Base-by-base conservation (phyloP, 495 filamentous ascomycete species). In the Penicillium desertorum region DNA sequence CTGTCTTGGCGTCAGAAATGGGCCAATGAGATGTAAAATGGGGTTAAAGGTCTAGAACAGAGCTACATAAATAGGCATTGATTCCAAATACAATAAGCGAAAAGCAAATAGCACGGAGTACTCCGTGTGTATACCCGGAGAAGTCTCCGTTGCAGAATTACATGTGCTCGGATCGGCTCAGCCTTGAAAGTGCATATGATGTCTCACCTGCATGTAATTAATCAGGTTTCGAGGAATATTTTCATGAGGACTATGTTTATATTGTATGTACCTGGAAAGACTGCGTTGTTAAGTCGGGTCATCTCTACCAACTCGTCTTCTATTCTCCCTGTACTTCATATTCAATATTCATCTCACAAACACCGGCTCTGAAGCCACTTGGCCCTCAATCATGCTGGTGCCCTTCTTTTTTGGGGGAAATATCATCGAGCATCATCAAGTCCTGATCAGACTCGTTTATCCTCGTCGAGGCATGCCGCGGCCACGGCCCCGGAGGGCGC, bases 401-500 rank as follows among this genome's bases (percentile, higher is more conserved):
- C 23, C 39, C 20, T 61, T 56, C 49, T 61, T 67, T 63, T 56
- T 52, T 16, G 20, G 54, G 46, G 34, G 42, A 42, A 57, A 36
- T 50, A 50, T 51, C 57, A 54, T 54, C 39, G 60, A 50, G 45
- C 70, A 56, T 60, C 48, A 62, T 61, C 63, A 46, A 59, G 20
- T 63, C 46, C 30, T 66, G 64, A 57, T 54, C 62, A 58, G 60
- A 68, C 58, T 61, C 62, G 34, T 73, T 64, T 70, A 72, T 66
- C 67, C 65, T 25, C 72, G 65, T 49, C 73, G 71, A 36, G 94
- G 94, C 91, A 98, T 96, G 50, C 93, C 92, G 59, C 92, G 82
- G 58, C 92, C 92, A 65, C 92, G 81, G 55, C 88, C 88, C 37
- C 90, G 82, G 51, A 98, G 72, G 36, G 91, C 94, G 57, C 92